These are phyloP conservation scores for Leccinellum luteum DNA, from an alignment of 768 basidiomycete species.

Conservation along the genomic window DNA sequence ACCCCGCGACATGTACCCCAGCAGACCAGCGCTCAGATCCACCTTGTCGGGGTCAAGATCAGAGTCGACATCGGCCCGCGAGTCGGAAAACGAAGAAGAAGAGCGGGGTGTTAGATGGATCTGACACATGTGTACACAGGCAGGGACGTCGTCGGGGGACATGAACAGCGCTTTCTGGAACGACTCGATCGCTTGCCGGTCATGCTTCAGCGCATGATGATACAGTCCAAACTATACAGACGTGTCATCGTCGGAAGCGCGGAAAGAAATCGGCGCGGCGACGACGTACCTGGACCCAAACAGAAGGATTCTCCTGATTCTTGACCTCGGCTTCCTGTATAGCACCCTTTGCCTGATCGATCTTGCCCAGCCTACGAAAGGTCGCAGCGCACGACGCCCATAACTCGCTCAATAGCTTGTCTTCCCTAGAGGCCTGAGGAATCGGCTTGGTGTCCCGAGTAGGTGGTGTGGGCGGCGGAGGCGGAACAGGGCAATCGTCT, in stretches of 20 bases:
- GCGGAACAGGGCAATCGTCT: slow-evolving; percentile 38
- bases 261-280: not conserved
- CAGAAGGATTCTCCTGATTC: slow-evolving; percentile 81
- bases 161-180: slow-evolving; percentile 91
- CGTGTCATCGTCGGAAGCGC: not conserved
- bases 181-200: slow-evolving; percentile 65
- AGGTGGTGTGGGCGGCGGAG: slow-evolving; percentile 36
- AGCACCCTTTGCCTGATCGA: slow-evolving; percentile 85
- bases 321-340: slow-evolving; percentile 93
- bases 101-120: slow-evolving; percentile 55
- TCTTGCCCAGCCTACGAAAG: slow-evolving; percentile 84
- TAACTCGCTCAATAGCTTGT: slow-evolving; percentile 72
- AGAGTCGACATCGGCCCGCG: not conserved
- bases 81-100: slow-evolving; percentile 14
- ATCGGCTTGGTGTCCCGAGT: slow-evolving; percentile 31
- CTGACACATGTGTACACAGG: slow-evolving; percentile 74
- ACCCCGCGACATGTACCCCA: slow-evolving; percentile 74
- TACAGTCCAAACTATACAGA: slow-evolving; percentile 71
- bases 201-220: slow-evolving; percentile 55
- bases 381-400: slow-evolving; percentile 97
- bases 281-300: slow-evolving; percentile 89
- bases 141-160: slow-evolving; percentile 72
- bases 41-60: slow-evolving; percentile 45
- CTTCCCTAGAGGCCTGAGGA: slow-evolving; percentile 50
- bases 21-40: slow-evolving; percentile 80